Evolutionary conservation across 2,329 filamentous ascomycete genomes (phyloP).

Genomic region (Lomentospora prolificans): DNA sequence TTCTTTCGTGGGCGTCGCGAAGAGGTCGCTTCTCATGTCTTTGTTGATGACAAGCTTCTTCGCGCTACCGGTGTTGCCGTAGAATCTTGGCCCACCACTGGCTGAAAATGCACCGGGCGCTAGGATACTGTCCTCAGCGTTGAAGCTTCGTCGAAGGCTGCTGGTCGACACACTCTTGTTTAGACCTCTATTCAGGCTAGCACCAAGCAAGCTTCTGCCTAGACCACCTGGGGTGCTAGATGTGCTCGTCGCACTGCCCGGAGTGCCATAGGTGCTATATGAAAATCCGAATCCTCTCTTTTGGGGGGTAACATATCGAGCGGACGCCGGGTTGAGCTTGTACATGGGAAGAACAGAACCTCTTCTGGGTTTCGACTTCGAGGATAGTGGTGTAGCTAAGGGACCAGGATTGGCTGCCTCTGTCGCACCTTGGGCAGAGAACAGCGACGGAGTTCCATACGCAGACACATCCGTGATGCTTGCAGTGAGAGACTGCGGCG

Average conservation of each 20-base stretch:
- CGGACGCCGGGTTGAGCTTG: slow-evolving; percentile 73
- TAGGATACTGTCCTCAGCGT: slow-evolving; percentile 75
- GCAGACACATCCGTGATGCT: slow-evolving; percentile 78
- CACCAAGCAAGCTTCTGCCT: slow-evolving; percentile 53
- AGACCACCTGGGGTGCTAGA: slow-evolving; percentile 58
- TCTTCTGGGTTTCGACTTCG: slow-evolving; percentile 64
- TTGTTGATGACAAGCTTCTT: slow-evolving; percentile 93
- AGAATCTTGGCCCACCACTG: slow-evolving; percentile 52
- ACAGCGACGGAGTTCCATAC: slow-evolving; percentile 81
- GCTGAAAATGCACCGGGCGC: slow-evolving; percentile 76
- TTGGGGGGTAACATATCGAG: slow-evolving; percentile 72
- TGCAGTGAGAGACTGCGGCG: slow-evolving; percentile 59
- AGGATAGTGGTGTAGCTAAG: slow-evolving; percentile 78
- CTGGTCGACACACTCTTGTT: slow-evolving; percentile 84
- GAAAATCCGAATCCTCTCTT: slow-evolving; percentile 86
- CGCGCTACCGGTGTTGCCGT: slow-evolving; percentile 54
- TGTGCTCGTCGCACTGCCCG: slow-evolving; percentile 58
- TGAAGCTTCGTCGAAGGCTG: slow-evolving; percentile 74
- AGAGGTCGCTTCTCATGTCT: slow-evolving; percentile 65
- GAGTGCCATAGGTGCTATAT: slow-evolving; percentile 84
- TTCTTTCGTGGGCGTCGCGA: slow-evolving; percentile 49
- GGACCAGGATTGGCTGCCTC: slow-evolving; percentile 70
- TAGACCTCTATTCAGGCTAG: slow-evolving; percentile 61
- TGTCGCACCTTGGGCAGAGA: slow-evolving; percentile 58
- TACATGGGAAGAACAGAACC: slow-evolving; percentile 75